phyloP scores from a whole-genome alignment of 495 filamentous ascomycete genomes.

The Aspergillus avenaceus region DNA sequence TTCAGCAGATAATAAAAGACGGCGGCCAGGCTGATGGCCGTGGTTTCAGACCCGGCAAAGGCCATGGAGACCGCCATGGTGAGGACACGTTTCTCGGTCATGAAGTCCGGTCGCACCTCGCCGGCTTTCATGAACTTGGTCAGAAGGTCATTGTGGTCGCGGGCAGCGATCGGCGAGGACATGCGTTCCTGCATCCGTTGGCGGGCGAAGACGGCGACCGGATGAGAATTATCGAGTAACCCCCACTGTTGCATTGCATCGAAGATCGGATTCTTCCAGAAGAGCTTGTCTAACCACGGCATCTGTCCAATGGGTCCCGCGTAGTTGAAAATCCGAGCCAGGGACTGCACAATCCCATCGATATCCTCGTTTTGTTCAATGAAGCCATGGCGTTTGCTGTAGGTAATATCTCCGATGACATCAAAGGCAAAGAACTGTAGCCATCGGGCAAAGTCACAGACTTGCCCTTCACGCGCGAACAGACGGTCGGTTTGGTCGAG shows the following conservation, averaged over 20 bases:
- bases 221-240: conserved; percentile 7
- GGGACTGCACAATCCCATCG: conserved; percentile 43
- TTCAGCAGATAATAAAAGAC: conserved; percentile 65
- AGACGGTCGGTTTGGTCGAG: conserved; percentile 57
- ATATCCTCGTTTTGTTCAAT: conserved; percentile 54
- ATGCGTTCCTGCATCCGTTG: conserved; percentile 48
- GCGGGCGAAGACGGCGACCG: conserved; percentile 31
- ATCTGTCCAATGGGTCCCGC: conserved; percentile 48
- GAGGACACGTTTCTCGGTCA: conserved; percentile 27
- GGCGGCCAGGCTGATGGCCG: conserved; percentile 57
- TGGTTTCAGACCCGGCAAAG: conserved; percentile 57
- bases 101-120: conserved; percentile 28
- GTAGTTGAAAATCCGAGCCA: conserved; percentile 43
- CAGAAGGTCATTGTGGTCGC: conserved; percentile 20
- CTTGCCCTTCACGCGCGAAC: conserved; percentile 41
- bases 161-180: neutral
- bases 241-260: conserved; percentile 11
- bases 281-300: conserved; percentile 45
- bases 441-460: conserved; percentile 68
- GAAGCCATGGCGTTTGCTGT: conserved; percentile 61
- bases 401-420: conserved; percentile 63
- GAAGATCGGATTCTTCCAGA: conserved; percentile 48
- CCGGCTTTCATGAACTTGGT: conserved; percentile 29
- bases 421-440: conserved; percentile 79
- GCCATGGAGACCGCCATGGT: conserved; percentile 40